These are phyloP conservation scores for Globisporangium irregulare DNA, from an alignment of 352 stramenopile genomes.

Conservation along the genomic window DNA sequence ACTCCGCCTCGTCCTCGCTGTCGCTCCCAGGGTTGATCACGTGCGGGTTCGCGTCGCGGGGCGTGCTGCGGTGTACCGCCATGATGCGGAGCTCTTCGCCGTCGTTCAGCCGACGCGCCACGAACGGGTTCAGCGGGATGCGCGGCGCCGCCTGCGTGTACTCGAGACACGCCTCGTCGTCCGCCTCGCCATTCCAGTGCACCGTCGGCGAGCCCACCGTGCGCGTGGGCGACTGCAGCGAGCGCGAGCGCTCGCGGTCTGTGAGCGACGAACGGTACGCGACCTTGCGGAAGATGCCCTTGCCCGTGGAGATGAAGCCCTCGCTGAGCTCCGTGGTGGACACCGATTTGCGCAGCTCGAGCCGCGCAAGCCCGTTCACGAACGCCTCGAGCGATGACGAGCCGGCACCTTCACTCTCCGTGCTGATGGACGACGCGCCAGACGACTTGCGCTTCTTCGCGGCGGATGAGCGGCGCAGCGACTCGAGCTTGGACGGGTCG, in stretches of 20 bases:
- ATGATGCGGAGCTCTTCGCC: conserved; percentile 81
- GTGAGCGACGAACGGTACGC: conserved; percentile 49
- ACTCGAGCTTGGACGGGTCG: conserved; percentile 17
- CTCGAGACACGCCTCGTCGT: conserved; percentile 47
- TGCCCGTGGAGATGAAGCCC: conserved; percentile 84
- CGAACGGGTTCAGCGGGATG: conserved; percentile 79
- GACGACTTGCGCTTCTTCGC: conserved; percentile 54
- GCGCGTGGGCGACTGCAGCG: conserved; percentile 28
- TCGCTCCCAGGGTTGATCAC: conserved; percentile 62
- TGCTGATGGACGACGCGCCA: conserved; percentile 38
- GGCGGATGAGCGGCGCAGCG: conserved; percentile 7
- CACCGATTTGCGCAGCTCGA: conserved; percentile 49
- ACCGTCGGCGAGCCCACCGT: conserved; percentile 32
- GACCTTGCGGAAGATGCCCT: conserved; percentile 85
- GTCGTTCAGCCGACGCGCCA: conserved; percentile 75
- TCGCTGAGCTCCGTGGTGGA: conserved; percentile 58
- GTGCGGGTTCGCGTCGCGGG: conserved; percentile 41
- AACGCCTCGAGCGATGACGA: conserved; percentile 40
- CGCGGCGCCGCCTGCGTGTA: conserved; percentile 79
- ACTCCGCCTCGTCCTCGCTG: conserved; percentile 55
- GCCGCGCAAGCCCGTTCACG: conserved; percentile 35
- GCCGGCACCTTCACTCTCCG: conserved; percentile 32
- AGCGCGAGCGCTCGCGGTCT: conserved; percentile 33
- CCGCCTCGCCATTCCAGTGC: conserved; percentile 33
- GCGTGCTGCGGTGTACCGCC: conserved; percentile 71